Conservation (phyloP, 1,284 basidiomycete species). For the Acaromyces ingoldii region DNA sequence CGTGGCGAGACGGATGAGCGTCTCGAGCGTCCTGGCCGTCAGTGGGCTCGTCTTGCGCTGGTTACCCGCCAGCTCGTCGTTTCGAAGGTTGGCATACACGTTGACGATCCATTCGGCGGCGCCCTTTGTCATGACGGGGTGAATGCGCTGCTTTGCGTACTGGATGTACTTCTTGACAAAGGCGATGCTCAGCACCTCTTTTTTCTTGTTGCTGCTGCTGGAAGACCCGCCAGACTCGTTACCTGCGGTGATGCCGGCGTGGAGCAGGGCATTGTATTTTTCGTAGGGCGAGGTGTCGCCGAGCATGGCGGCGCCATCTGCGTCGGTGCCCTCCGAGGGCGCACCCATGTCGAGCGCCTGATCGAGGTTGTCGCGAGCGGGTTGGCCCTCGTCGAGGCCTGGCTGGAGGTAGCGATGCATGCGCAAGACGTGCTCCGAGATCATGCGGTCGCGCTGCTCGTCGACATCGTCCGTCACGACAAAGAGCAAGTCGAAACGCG, state of each 20-base stretch:
- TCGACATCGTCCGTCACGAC: constrained; percentile 98
- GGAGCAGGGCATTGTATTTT: constrained; percentile 92
- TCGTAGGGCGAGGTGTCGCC: constrained; percentile 59
- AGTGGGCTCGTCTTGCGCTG: constrained; percentile 94
- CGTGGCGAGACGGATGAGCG: constrained; percentile 93
- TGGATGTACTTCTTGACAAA: constrained; percentile 99
- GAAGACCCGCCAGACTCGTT: background rate
- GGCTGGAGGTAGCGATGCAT: constrained; percentile 96
- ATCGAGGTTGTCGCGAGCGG: constrained; percentile 77
- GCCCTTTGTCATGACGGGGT: constrained; percentile 78
- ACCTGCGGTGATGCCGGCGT: constrained; percentile 66
- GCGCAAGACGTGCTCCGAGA: constrained; percentile 94
- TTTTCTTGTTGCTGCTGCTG: constrained; percentile 50
- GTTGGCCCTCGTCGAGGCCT: constrained; percentile 81
- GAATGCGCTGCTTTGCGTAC: constrained; percentile 75
- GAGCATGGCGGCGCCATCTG: constrained; percentile 31
- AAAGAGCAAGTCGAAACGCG: constrained; percentile 97
- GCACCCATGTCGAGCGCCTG: constrained; percentile 48
- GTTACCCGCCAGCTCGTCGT: constrained; percentile 85
- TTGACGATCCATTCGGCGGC: constrained; percentile 92
- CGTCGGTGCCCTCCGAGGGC: constrained; percentile 28
- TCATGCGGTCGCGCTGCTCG: constrained; percentile 84
- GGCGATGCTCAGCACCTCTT: constrained; percentile 81
- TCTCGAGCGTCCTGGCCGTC: constrained; percentile 97
- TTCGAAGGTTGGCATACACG: constrained; percentile 85